These are phyloP conservation scores for Fusarium ambrosium DNA, from an alignment of 2,329 filamentous ascomycete species.

Conservation along the genomic window DNA sequence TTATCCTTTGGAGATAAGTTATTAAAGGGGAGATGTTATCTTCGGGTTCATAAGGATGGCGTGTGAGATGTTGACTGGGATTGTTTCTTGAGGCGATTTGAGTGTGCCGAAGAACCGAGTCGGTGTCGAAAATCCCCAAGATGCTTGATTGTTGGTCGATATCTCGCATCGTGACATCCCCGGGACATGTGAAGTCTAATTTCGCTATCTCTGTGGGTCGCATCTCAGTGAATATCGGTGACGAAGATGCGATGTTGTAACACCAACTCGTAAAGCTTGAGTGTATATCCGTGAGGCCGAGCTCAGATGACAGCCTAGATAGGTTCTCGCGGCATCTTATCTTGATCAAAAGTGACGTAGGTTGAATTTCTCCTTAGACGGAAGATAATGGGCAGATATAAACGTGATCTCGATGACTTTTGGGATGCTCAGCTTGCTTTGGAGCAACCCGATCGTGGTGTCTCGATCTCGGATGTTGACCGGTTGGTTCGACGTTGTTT, in stretches of 20 bases:
- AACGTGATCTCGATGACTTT: not conserved
- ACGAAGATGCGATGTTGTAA: not conserved
- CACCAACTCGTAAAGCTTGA: not conserved
- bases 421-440: not conserved
- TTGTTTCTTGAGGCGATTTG: not conserved
- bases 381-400: not conserved
- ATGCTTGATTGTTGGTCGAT: not conserved
- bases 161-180: too few relatives aligned
- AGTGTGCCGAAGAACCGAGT: not conserved
- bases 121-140: not conserved
- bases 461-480: not conserved
- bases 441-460: not conserved
- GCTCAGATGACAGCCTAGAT: not conserved
- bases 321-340: not conserved
- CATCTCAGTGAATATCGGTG: not conserved
- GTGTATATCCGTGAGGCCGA: not conserved
- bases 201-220: not conserved
- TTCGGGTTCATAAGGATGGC: not conserved
- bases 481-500: not conserved
- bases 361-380: not conserved
- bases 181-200: accelerated
- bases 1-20: not conserved
- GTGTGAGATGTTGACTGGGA: not conserved
- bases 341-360: not conserved
- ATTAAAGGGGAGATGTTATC: not conserved